These are phyloP conservation scores for Citrus maxima DNA, from an alignment of 345 rosid genomes.

Conservation along the genomic window DNA sequence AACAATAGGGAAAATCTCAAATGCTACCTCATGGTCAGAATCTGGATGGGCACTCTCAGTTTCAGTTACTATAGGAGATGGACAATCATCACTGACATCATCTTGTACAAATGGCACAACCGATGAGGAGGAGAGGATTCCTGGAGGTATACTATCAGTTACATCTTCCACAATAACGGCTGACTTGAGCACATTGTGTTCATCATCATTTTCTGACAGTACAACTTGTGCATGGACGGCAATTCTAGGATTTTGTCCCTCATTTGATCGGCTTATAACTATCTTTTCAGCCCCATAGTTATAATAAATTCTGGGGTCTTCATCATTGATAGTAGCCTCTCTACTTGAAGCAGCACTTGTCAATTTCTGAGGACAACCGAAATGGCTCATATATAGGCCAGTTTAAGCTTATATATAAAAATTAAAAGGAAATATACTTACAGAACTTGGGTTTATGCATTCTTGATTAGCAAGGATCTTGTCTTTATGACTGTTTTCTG, in stretches of 20 bases:
- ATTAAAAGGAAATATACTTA: too few species aligned
- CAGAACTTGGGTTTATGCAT: too few species aligned
- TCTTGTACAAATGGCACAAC: slow-evolving; percentile 42
- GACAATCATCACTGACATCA: slow-evolving; percentile 32
- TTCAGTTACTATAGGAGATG: slow-evolving; percentile 29
- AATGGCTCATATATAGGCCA: too few species aligned
- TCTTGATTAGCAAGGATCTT: too few species aligned
- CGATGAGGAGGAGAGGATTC: slow-evolving; percentile 33
- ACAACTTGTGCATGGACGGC: slow-evolving; percentile 27
- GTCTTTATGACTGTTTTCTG: too few species aligned
- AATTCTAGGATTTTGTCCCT: slow-evolving; percentile 21
- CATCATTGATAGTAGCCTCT: slow-evolving; percentile 23
- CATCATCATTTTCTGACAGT: slow-evolving; percentile 22
- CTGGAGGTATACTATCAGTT: slow-evolving; percentile 38
- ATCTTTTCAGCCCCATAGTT: slow-evolving; percentile 11
- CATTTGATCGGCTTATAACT: background rate
- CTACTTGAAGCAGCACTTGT: slow-evolving; percentile 27
- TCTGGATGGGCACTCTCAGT: slow-evolving; percentile 29
- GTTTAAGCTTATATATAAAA: too few species aligned
- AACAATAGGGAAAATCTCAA: slow-evolving; percentile 5
- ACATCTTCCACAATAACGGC: slow-evolving; percentile 64
- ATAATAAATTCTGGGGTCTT: slow-evolving; percentile 22
- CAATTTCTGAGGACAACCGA: too few species aligned
- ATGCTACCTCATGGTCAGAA: slow-evolving; percentile 48
- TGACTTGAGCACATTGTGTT: slow-evolving; percentile 19